Percentiles rank a stretch among this genome's conserved stretches.
Conservation (phyloP, 2,329 filamentous ascomycete genomes). For the Thelonectria rubi region DNA sequence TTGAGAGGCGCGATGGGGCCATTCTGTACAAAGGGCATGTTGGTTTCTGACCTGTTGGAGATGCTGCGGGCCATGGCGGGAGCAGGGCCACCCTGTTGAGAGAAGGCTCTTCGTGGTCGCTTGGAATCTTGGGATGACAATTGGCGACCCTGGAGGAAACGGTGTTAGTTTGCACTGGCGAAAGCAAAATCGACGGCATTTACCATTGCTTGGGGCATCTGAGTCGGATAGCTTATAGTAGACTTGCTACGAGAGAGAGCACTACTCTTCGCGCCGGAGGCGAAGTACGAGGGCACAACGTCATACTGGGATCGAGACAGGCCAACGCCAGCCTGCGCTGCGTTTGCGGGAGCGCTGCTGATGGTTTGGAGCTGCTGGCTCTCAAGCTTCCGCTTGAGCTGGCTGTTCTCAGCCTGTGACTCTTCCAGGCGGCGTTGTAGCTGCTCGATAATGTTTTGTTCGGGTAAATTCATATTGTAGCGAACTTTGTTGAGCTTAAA, state of each 20-base stretch:
- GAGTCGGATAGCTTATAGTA: conserved; percentile 41
- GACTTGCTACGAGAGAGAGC: conserved; percentile 43
- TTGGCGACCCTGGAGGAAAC: conserved; percentile 29
- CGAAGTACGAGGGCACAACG: conserved; percentile 35
- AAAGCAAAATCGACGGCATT: conserved; percentile 20
- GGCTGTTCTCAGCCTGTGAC: conserved; percentile 33
- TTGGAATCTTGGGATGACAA: conserved; percentile 28
- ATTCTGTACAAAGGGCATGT: conserved; percentile 51
- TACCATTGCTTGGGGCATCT: conserved; percentile 36
- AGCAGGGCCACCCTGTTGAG: conserved; percentile 44
- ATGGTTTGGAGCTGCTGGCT: conserved; percentile 18
- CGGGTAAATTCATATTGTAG: conserved; percentile 39
- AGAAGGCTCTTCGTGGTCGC: conserved; percentile 39
- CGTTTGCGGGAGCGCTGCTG: conserved; percentile 31
- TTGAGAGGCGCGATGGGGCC: conserved; percentile 45
- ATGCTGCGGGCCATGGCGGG: conserved; percentile 56
- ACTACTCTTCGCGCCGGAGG: conserved; percentile 34
- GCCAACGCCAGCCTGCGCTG: conserved; percentile 32
- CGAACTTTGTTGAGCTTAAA: background rate
- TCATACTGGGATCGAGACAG: conserved; percentile 26
- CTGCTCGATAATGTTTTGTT: conserved; percentile 35
- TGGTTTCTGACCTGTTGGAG: conserved; percentile 53
- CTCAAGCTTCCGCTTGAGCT: conserved; percentile 39
- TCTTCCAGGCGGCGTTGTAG: conserved; percentile 41
- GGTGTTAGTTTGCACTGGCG: conserved; percentile 25